Conservation (phyloP, 2,329 filamentous ascomycete genomes). For the Beauveria sp. region DNA sequence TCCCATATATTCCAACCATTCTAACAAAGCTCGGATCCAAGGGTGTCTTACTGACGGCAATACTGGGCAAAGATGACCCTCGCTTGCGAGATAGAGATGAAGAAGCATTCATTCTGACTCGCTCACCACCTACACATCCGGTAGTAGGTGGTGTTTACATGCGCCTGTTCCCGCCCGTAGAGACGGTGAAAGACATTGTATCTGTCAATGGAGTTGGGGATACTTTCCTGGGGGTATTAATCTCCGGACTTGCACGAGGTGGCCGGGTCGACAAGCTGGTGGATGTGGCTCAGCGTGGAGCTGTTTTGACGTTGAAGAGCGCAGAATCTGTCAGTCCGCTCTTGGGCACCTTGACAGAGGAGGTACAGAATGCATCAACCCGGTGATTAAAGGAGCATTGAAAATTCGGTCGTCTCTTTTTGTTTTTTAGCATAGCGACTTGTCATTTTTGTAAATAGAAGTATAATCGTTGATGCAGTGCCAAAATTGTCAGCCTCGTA, state of each 20-base stretch:
- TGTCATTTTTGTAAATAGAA: not conserved
- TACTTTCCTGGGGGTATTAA: constrained; percentile 77
- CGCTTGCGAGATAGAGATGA: constrained; percentile 55
- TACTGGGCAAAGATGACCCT: constrained; percentile 61
- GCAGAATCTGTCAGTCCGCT: constrained; percentile 61
- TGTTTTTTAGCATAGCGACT: constrained; percentile 1
- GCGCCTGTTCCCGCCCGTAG: constrained; percentile 58
- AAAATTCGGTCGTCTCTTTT: not conserved
- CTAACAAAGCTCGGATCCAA: constrained; percentile 72
- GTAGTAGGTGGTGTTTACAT: constrained; percentile 75
- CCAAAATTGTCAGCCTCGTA: not conserved
- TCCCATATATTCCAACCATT: constrained; percentile 81
- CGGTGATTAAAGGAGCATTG: not conserved
- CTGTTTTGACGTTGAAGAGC: constrained; percentile 70
- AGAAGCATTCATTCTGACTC: constrained; percentile 63
- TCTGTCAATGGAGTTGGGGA: constrained; percentile 95
- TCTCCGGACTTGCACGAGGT: constrained; percentile 66
- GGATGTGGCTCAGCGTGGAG: constrained; percentile 73
- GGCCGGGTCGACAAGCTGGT: constrained; percentile 55
- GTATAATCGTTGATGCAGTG: too few relatives aligned
- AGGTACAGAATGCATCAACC: constrained; percentile 24
- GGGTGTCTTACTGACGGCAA: constrained; percentile 67
- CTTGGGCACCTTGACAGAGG: constrained; percentile 37
- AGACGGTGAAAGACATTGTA: constrained; percentile 62
- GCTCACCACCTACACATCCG: constrained; percentile 45